Conservation (phyloP, 352 stramenopile species). For the Globisporangium orthogonon region DNA sequence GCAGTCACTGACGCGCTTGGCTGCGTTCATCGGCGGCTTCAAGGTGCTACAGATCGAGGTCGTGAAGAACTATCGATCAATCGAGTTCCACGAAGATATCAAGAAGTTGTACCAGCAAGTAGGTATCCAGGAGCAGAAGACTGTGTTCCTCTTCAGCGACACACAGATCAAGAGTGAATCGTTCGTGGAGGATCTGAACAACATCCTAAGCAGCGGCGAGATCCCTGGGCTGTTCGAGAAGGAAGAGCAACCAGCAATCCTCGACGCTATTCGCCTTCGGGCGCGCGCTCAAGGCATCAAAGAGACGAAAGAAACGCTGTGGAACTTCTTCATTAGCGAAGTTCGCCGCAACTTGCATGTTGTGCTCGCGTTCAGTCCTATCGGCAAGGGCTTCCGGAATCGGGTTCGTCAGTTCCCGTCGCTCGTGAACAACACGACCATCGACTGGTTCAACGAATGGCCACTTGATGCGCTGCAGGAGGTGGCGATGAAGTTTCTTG, state of each 20-base stretch:
- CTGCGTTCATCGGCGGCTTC: slow-evolving; percentile 86
- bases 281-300: slow-evolving; percentile 67
- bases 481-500: slow-evolving; percentile 91
- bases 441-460: slow-evolving; percentile 93
- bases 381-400: slow-evolving; percentile 84
- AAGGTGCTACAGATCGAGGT: slow-evolving; percentile 92
- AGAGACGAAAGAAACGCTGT: slow-evolving; percentile 88
- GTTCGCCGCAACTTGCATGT: slow-evolving; percentile 89
- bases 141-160: slow-evolving; percentile 92
- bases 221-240: slow-evolving; percentile 91
- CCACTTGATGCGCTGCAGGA: slow-evolving; percentile 89
- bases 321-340: slow-evolving; percentile 91
- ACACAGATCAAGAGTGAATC: slow-evolving; percentile 92
- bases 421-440: slow-evolving; percentile 93
- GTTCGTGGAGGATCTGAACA: slow-evolving; percentile 93
- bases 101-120: slow-evolving; percentile 86
- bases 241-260: slow-evolving; percentile 82
- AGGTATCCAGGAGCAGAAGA: slow-evolving; percentile 78
- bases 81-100: slow-evolving; percentile 92
- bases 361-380: slow-evolving; percentile 90
- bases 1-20: slow-evolving; percentile 85
- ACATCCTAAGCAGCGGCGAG: slow-evolving; percentile 89
- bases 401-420: slow-evolving; percentile 88
- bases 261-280: slow-evolving; percentile 77
- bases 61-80: slow-evolving; percentile 89